These are phyloP conservation scores for Angophora floribunda DNA, from an alignment of 345 rosid genomes.

Conservation along the genomic window DNA sequence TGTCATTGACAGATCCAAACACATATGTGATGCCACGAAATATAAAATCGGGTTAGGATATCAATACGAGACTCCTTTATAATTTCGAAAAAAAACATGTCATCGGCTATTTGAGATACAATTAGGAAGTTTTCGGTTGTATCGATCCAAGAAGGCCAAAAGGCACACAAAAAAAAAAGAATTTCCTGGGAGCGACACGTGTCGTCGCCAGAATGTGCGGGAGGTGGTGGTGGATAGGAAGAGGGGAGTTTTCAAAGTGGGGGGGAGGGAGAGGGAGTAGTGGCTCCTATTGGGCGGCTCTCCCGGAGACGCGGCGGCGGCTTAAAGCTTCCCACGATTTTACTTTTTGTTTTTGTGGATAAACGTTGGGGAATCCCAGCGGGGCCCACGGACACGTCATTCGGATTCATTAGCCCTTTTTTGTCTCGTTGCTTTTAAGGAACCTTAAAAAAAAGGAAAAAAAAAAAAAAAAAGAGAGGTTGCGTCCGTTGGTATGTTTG, in stretches of 20 bases:
- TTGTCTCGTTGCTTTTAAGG: not conserved
- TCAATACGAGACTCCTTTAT: not conserved
- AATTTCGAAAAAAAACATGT: not conserved
- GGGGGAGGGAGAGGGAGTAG: not conserved
- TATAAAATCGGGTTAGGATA: fast-evolving
- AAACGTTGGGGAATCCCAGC: not conserved
- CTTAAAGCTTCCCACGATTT: not conserved
- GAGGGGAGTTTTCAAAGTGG: not conserved
- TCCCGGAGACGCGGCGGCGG: not conserved
- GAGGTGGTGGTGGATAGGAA: not conserved
- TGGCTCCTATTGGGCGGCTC: not conserved
- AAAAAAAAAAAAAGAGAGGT: not conserved
- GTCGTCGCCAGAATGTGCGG: not conserved
- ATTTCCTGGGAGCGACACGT: not conserved
- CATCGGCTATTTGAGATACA: not conserved
- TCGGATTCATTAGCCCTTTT: not conserved
- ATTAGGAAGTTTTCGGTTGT: not conserved
- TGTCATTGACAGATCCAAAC: no score
- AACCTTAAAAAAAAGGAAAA: not conserved
- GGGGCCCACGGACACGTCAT: not conserved
- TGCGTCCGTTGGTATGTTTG: not conserved
- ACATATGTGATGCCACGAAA: fast-evolving
- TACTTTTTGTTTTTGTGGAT: not conserved
- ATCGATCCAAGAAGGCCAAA: fast-evolving
- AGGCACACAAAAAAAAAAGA: no score